Evolutionary conservation across 2,329 filamentous ascomycete genomes (phyloP).

Genomic region (Talaromyces sp.): DNA sequence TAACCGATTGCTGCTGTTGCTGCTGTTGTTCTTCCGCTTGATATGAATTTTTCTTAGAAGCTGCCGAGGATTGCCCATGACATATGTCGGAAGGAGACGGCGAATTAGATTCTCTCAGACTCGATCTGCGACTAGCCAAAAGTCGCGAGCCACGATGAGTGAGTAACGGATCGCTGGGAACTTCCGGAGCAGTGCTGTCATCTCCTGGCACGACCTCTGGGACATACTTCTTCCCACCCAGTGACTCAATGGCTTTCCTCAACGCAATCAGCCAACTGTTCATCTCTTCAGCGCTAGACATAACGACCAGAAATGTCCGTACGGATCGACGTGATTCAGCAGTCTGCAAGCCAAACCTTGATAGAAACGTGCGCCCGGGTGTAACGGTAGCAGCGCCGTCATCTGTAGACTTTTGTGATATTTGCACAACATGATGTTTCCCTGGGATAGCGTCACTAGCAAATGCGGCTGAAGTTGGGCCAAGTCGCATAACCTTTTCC

Average conservation of each 20-base stretch:
- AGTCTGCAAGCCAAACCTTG: slow-evolving; percentile 37
- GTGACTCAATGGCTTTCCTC: slow-evolving; percentile 42
- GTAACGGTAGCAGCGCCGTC: slow-evolving; percentile 22
- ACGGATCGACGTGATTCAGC: slow-evolving; percentile 31
- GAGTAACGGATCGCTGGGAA: neutral
- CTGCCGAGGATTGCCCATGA: neutral
- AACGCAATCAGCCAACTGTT: slow-evolving; percentile 42
- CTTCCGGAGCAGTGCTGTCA: slow-evolving; percentile 16
- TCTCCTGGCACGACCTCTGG: slow-evolving; percentile 27
- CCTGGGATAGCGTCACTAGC: slow-evolving; percentile 47
- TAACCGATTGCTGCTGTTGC: neutral
- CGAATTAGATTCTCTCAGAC: slow-evolving; percentile 29
- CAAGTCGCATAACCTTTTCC: slow-evolving; percentile 44
- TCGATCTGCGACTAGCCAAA: slow-evolving; percentile 6
- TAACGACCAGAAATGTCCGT: slow-evolving; percentile 41
- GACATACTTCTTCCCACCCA: slow-evolving; percentile 43
- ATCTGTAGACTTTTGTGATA: slow-evolving; percentile 36
- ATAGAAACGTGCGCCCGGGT: slow-evolving; percentile 32
- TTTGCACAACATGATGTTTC: slow-evolving; percentile 45
- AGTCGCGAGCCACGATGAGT: neutral
- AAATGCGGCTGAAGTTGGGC: slow-evolving; percentile 44
- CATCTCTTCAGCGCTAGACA: slow-evolving; percentile 41
- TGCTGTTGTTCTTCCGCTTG: slow-evolving; percentile 10
- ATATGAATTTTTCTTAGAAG: slow-evolving; percentile 13
- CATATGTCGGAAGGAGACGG: neutral